These are phyloP conservation scores for Punica granatum DNA, from an alignment of 345 rosid genomes.

Conservation along the genomic window DNA sequence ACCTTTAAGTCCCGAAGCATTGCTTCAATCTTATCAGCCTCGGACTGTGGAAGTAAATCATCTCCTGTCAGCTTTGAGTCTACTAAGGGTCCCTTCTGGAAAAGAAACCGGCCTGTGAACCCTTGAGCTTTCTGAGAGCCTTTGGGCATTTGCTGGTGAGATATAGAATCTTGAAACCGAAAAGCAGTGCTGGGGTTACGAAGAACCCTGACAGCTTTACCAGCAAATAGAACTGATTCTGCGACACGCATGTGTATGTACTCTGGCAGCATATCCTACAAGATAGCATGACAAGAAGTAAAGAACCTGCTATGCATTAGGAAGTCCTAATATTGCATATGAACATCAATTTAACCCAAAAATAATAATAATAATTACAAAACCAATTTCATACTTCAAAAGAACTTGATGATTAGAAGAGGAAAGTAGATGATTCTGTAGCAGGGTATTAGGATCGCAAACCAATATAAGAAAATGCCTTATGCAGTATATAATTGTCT, in stretches of 20 bases:
- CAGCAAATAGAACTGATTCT: constrained; percentile 91
- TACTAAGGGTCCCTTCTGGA: constrained; percentile 43
- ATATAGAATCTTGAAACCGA: constrained; percentile 46
- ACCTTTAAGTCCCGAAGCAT: constrained; percentile 92
- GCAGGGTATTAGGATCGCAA: no score
- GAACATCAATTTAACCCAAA: neutral
- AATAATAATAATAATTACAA: neutral
- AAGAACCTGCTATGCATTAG: constrained; percentile 1
- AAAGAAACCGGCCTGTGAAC: constrained; percentile 37
- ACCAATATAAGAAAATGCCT: no score
- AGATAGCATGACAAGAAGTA: constrained; percentile 17
- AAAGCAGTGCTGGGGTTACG: constrained; percentile 80
- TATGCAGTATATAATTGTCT: neutral
- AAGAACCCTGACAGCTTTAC: constrained; percentile 94
- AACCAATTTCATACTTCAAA: neutral
- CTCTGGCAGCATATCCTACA: constrained; percentile 95
- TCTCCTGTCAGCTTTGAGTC: constrained; percentile 50
- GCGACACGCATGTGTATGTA: constrained; percentile 84
- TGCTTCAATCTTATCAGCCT: constrained; percentile 89
- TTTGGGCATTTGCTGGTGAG: constrained; percentile 43
- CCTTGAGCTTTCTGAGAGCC: constrained; percentile 51
- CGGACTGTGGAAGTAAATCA: constrained; percentile 86
- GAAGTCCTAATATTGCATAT: neutral
- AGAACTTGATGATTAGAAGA: neutral
- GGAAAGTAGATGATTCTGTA: no score